phyloP scores from a whole-genome alignment of 2,329 filamentous ascomycete genomes.

The Westerdykella sp. region DNA sequence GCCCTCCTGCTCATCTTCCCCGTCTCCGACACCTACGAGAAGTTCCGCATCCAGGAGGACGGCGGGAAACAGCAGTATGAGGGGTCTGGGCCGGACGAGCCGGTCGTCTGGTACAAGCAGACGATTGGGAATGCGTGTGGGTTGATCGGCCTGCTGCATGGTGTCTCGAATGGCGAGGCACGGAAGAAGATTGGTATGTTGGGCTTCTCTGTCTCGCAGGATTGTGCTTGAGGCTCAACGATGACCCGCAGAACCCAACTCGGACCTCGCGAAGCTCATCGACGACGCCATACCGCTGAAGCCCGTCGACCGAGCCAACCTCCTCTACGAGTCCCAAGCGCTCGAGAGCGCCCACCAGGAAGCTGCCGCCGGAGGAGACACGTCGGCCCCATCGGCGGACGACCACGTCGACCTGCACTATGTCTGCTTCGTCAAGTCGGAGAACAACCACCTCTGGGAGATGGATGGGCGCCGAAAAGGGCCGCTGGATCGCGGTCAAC shows the following conservation, averaged over 20 bases:
- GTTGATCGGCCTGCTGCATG: slow-evolving; percentile 82
- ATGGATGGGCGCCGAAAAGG: slow-evolving; percentile 70
- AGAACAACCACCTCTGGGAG: slow-evolving; percentile 68
- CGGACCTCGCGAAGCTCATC: slow-evolving; percentile 60
- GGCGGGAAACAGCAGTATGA: slow-evolving; percentile 55
- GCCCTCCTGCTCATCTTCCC: slow-evolving; percentile 92
- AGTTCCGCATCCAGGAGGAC: slow-evolving; percentile 69
- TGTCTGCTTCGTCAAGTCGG: slow-evolving; percentile 82
- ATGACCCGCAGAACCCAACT: slow-evolving; percentile 38
- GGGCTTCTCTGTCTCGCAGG: neutral
- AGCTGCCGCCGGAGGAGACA: slow-evolving; percentile 73
- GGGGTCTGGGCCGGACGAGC: slow-evolving; percentile 61
- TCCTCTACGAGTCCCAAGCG: slow-evolving; percentile 70
- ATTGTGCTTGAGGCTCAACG: neutral
- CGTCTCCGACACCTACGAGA: slow-evolving; percentile 71
- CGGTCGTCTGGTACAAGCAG: slow-evolving; percentile 90
- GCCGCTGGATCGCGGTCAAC: slow-evolving; percentile 56
- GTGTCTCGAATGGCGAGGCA: slow-evolving; percentile 71
- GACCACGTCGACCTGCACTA: slow-evolving; percentile 90
- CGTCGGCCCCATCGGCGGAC: slow-evolving; percentile 67
- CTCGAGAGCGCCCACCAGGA: slow-evolving; percentile 73
- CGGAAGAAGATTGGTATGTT: slow-evolving; percentile 30
- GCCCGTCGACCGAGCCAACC: slow-evolving; percentile 59
- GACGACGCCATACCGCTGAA: slow-evolving; percentile 62
- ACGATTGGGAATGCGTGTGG: slow-evolving; percentile 95